phyloP scores from a whole-genome alignment of 2,329 filamentous ascomycete genomes.

The Didymella segeticola region DNA sequence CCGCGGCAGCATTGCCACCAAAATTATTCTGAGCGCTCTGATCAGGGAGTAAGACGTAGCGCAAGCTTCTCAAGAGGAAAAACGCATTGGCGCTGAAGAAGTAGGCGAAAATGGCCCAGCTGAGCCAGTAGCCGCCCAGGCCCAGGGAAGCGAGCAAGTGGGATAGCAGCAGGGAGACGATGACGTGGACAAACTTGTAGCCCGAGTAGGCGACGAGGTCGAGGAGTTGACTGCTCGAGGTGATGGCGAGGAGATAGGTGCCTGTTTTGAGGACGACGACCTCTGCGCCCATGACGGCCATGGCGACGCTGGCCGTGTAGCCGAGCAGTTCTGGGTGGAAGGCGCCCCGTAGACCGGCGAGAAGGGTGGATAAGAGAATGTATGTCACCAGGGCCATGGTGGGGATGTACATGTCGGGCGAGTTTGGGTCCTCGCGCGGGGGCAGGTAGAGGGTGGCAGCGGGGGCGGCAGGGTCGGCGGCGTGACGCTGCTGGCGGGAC shows the following conservation, averaged over 20 bases:
- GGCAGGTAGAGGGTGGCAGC: slow-evolving; percentile 69
- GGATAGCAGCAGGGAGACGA: slow-evolving; percentile 81
- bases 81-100: slow-evolving; percentile 95
- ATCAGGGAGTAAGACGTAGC: slow-evolving; percentile 89
- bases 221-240: slow-evolving; percentile 89
- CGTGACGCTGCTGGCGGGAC: slow-evolving; percentile 83
- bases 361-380: slow-evolving; percentile 87
- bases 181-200: slow-evolving; percentile 98
- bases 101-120: slow-evolving; percentile 89
- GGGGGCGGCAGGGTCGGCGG: slow-evolving; percentile 22
- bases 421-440: slow-evolving; percentile 94
- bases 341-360: slow-evolving; percentile 86
- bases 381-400: slow-evolving; percentile 98
- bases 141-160: slow-evolving; percentile 68
- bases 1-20: slow-evolving; percentile 53
- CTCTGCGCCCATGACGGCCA: slow-evolving; percentile 84
- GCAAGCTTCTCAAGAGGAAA: slow-evolving; percentile 96
- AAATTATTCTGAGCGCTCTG: slow-evolving; percentile 2
- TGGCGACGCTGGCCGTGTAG: slow-evolving; percentile 82
- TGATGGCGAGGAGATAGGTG: slow-evolving; percentile 92
- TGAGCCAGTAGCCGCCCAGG: slow-evolving; percentile 85
- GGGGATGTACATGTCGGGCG: slow-evolving; percentile 99
- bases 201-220: slow-evolving; percentile 96
- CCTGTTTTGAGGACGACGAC: slow-evolving; percentile 90
- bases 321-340: slow-evolving; percentile 95